Evolutionary conservation across 163 green algal genomes (phyloP).

Genomic region (Trebouxiophyceae sp.): DNA sequence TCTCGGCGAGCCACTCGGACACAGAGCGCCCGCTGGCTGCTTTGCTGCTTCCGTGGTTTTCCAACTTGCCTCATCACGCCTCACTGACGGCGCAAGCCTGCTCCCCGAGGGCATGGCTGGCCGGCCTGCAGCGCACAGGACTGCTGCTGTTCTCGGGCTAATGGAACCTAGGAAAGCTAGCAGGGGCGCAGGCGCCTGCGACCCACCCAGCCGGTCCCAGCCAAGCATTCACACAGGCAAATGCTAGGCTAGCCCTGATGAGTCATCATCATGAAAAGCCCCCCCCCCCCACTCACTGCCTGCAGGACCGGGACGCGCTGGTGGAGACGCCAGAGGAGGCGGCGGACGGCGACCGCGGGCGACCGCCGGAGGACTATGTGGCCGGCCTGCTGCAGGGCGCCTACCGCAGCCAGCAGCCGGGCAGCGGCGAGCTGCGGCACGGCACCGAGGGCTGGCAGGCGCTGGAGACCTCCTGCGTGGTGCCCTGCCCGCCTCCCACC

Average conservation of each 20-base stretch:
- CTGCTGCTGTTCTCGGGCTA: background rate
- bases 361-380: constrained; percentile 18
- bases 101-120: too few relatives aligned
- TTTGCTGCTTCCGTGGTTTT: background rate
- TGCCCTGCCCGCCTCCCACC: constrained; percentile 1
- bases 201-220: too few relatives aligned
- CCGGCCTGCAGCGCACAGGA: background rate
- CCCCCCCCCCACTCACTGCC: too few relatives aligned
- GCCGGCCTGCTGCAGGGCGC: constrained; percentile 30
- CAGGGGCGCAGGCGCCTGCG: background rate
- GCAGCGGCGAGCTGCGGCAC: constrained; percentile 74
- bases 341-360: background rate
- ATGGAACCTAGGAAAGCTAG: background rate
- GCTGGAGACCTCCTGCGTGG: constrained; percentile 77
- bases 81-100: too few relatives aligned
- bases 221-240: too few relatives aligned
- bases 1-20: too few relatives aligned
- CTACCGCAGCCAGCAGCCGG: constrained; percentile 42
- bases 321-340: constrained; percentile 6
- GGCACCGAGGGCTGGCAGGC: constrained; percentile 88
- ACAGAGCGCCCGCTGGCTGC: too few relatives aligned
- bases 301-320: constrained; percentile 1
- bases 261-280: too few relatives aligned
- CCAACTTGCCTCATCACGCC: too few relatives aligned
- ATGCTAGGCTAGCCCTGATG: too few relatives aligned